These are phyloP conservation scores for Ogataea philodendri DNA, from an alignment of 805 yeast genomes.

Conservation along the genomic window DNA sequence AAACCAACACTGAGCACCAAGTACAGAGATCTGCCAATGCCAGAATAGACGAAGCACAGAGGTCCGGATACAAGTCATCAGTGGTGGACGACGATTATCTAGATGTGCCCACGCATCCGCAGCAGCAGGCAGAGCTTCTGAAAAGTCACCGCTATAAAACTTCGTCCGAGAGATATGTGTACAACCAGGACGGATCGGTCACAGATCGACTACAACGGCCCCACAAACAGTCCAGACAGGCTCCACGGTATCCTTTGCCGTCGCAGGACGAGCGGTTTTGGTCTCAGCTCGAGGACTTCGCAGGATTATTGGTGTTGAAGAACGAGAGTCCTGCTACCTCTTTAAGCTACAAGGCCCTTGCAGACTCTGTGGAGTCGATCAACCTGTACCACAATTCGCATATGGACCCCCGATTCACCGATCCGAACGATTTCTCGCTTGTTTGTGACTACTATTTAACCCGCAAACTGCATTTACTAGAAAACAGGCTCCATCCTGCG, in stretches of 20 bases:
- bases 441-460: conserved; percentile 24
- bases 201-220: too few relatives aligned
- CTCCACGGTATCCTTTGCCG: too few relatives aligned
- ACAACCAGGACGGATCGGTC: not conserved
- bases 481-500: conserved; percentile 4
- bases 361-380: conserved; percentile 20
- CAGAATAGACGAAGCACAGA: not conserved
- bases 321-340: conserved; percentile 13
- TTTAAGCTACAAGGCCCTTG: conserved; percentile 18
- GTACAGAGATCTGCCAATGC: conserved; percentile 1
- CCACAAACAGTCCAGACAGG: too few relatives aligned
- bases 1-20: conserved; percentile 2
- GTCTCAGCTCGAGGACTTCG: conserved; percentile 18
- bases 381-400: conserved; percentile 17
- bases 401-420: conserved; percentile 9
- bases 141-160: not conserved
- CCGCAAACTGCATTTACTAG: conserved; percentile 7
- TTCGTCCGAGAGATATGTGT: not conserved
- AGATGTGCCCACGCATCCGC: conserved; percentile 3
- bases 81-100: not conserved
- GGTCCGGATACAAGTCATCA: not conserved
- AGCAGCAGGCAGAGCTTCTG: conserved; percentile 7
- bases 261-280: conserved; percentile 5
- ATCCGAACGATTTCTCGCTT: conserved; percentile 23
- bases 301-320: conserved; percentile 20